Evolutionary conservation across 768 basidiomycete species (phyloP).

Genomic region (Chalciporus pseudorubinellus): DNA sequence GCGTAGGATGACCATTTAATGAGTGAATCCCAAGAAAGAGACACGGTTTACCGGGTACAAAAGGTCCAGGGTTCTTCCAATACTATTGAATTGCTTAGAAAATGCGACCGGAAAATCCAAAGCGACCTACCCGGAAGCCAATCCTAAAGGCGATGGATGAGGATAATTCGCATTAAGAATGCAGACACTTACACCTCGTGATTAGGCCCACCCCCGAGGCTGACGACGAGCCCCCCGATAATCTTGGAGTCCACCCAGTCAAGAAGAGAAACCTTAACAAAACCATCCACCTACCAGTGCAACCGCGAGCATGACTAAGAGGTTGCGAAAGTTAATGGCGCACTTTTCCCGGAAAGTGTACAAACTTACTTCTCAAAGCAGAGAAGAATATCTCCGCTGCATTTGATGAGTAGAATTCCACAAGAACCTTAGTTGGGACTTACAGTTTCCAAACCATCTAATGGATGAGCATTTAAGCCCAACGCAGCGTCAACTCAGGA

Average conservation of each 20-base stretch:
- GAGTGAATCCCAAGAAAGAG: neutral
- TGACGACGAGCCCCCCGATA: constrained; percentile 47
- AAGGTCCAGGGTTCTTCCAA: constrained; percentile 23
- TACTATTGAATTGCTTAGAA: constrained; percentile 11
- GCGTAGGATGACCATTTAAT: neutral
- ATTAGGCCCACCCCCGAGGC: constrained; percentile 58
- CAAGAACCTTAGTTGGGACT: neutral
- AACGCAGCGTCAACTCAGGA: constrained; percentile 30
- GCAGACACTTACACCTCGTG: constrained; percentile 39
- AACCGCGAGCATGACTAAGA: constrained; percentile 37
- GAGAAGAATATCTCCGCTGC: constrained; percentile 25
- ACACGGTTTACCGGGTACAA: constrained; percentile 19
- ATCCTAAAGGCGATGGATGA: constrained; percentile 11
- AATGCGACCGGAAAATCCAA: neutral
- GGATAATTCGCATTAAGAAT: constrained; percentile 22
- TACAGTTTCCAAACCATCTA: constrained; percentile 25
- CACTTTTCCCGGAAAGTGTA: neutral
- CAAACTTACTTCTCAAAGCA: constrained; percentile 20
- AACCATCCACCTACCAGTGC: constrained; percentile 23
- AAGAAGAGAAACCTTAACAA: neutral
- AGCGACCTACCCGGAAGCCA: constrained; percentile 13
- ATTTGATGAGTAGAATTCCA: constrained; percentile 3
- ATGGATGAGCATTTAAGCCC: constrained; percentile 32
- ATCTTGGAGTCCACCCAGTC: constrained; percentile 21
- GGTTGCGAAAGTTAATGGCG: neutral